Evolutionary conservation across 192 early-diverging fungal genomes (phyloP).

Genomic region (Phlyctochytrium bullatum): DNA sequence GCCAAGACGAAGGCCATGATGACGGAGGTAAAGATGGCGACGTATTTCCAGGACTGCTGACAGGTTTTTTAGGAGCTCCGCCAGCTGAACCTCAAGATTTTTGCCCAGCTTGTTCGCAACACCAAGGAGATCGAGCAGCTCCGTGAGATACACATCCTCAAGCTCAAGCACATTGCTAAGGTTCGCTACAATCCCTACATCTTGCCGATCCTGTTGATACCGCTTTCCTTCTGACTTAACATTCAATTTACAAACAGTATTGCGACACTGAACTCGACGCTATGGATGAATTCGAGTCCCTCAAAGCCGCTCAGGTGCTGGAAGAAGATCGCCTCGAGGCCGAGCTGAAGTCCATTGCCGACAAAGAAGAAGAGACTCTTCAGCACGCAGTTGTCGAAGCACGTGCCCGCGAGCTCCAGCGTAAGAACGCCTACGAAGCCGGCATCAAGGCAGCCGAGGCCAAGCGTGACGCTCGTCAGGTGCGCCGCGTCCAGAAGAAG

Average conservation of each 20-base stretch:
- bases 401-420: background rate
- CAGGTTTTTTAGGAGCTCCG: conserved; percentile 6
- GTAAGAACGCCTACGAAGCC: conserved; percentile 2
- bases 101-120: conserved; percentile 9
- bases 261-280: conserved; percentile 17
- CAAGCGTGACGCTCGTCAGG: background rate
- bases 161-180: conserved; percentile 12
- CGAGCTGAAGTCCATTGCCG: background rate
- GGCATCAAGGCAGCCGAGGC: background rate
- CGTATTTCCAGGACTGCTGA: background rate
- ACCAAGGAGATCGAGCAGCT: conserved; percentile 20
- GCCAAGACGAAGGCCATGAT: background rate
- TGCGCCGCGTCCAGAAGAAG: background rate
- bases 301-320: conserved; percentile 6
- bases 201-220: background rate
- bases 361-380: conserved; percentile 14
- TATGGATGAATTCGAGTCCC: conserved; percentile 17
- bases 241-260: conserved; percentile 6
- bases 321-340: conserved; percentile 13
- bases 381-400: background rate
- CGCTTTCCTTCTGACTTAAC: background rate
- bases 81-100: background rate
- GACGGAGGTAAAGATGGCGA: background rate
- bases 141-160: conserved; percentile 8
- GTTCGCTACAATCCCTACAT: background rate